Evolutionary conservation across 129 eudicot genomes (phyloP).

Genomic region (Silybum marianum): DNA sequence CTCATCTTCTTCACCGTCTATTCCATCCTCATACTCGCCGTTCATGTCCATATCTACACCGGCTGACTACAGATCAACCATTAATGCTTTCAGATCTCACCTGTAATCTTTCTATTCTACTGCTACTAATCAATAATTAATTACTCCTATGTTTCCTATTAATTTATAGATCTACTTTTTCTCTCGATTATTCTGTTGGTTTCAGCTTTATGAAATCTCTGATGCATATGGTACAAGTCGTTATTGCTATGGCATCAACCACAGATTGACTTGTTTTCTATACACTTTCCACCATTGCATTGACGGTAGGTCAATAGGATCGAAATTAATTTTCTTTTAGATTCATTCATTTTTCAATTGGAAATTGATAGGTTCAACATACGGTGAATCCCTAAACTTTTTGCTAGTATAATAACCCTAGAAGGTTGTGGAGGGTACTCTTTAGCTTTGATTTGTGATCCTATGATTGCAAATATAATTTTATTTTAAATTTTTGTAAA

Average conservation of each 20-base stretch:
- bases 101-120: neutral
- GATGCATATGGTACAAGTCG: constrained; percentile 28
- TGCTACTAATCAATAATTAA: neutral
- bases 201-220: neutral
- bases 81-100: constrained; percentile 10
- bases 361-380: neutral
- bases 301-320: neutral
- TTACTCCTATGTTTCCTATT: neutral
- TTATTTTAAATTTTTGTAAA: neutral
- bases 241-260: constrained; percentile 11
- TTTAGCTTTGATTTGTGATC: neutral
- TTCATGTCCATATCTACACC: constrained; percentile 89
- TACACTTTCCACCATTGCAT: neutral
- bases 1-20: constrained; percentile 86
- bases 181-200: neutral
- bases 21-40: constrained; percentile 70
- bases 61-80: constrained; percentile 32
- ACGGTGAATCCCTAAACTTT: no score
- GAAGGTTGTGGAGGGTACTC: neutral
- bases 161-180: constrained; percentile 19
- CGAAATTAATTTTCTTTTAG: neutral
- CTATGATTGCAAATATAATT: neutral
- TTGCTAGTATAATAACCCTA: neutral
- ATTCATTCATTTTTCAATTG: neutral
- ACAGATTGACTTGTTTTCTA: neutral